Evolutionary conservation across 2,329 filamentous ascomycete genomes (phyloP), one percentile per base, ranked within the genome.

Genomic region (Monosporascus sp.): DNA sequence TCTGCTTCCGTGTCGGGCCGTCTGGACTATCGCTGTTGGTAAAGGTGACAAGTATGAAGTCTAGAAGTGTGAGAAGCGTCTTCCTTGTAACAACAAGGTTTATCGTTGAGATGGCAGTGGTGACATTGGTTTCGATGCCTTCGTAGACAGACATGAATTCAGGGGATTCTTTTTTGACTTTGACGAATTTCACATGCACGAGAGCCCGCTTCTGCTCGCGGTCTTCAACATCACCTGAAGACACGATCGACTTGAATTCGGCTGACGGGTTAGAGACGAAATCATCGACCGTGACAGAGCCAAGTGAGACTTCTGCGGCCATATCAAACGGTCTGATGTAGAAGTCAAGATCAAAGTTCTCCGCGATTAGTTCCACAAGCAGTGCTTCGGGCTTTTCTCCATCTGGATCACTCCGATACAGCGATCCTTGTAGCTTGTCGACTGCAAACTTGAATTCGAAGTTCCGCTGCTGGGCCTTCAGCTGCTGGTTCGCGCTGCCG

Each of bases 381-480:
- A 99, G 76, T 51, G 88, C 78, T 63, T 99, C 95, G 0, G 85
- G 81, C 57, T 86, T 86, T 56, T 81, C 81, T 47, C 86, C 85
- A 60, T 93, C 86, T 0, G 89, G 84, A 63, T 97, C 91, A 52
- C 92, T 91, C 58, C 86, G 85, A 70, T 90, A 99, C 1, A 99
- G 77, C 1, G 94, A 97, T 2, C 94, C 94, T 70, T 95, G 92
- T 46, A 99, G 80, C 56, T 88, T 91, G 64, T 96, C 94, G 37
- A 99, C 94, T 8, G 90, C 91, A 70, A 99, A 99, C 60, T 92
- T 95, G 74, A 99, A 90, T 68, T 99, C 91, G 61, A 99, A 97
- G 58, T 88, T 93, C 45, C 89, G 87, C 63, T 97, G 92, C 63
- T 95, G 89, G 47, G 94, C 76, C 64, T 88, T 89, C 26, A 89